Base-by-base conservation (phyloP, 768 basidiomycete genomes). In the Lentinus brumalis region DNA sequence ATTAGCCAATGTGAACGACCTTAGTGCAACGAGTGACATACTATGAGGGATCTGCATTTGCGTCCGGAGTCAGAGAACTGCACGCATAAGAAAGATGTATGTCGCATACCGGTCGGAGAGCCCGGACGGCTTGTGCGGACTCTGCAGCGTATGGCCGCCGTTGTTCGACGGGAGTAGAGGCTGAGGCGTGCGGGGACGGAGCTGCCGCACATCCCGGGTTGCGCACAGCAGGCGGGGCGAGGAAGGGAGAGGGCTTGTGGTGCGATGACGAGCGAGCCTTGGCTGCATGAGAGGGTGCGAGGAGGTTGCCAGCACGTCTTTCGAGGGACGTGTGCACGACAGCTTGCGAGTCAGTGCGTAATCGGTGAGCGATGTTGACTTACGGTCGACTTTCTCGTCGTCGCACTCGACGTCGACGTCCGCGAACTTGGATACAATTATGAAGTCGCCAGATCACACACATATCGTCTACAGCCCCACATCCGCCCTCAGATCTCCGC, bases 401-500 rank as follows among this genome's bases (percentile, higher is more conserved):
- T 71, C 68, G 46, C 45, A 30, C 56, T 56, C 59, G 77, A 75
- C 75, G 41, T 77, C 77, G 47, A 77, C 73, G 47, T 75, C 71
- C 50, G 83, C 86, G 44, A 93, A 86, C 59, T 78, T 79, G 68
- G 82, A 81, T 18, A 91, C 81, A 78, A 95, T 84, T 51, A 93
- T 92, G 76, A 96, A 95, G 76, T 96, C 94, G 47, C 80, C 79
- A 35, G 96, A 88, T 70, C 86, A 87, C 82, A 57, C 92, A 90
- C 79, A 84, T 86, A 71, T 92, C 90, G 73, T 96, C 93, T 55
- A 96, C 87, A 98, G 84, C 51, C 98, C 86, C 77, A 98, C 98
- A 76, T 98, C 97, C 60, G 96, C 84, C 78, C 98, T 99, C 73
- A 99, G 79, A 76, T 99, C 97, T 67, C 94, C 85, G 77, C 98